Evolutionary conservation across 2,329 filamentous ascomycete genomes (phyloP).

Genomic region (Pseudopyrenochaeta lycopersici): DNA sequence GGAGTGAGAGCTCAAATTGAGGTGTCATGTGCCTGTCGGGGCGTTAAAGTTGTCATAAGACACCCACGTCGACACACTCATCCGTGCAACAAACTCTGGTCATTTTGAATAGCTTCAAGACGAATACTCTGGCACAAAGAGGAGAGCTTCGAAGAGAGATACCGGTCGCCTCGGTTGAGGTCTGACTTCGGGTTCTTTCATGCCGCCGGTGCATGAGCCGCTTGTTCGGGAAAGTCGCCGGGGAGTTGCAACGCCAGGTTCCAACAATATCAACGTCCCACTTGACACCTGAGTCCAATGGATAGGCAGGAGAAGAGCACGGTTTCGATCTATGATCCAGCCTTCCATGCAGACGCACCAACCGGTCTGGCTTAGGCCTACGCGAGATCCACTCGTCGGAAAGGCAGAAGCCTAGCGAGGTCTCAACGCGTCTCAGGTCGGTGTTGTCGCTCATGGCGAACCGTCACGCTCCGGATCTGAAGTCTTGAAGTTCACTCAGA

Average conservation of each 20-base stretch:
- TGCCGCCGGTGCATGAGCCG: conserved; percentile 19
- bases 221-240: conserved; percentile 15
- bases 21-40: conserved; percentile 77
- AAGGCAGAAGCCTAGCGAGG: conserved; percentile 66
- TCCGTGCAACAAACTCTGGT: conserved; percentile 78
- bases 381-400: conserved; percentile 66
- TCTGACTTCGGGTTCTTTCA: conserved; percentile 62
- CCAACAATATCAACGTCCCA: conserved; percentile 38
- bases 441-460: conserved; percentile 41
- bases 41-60: conserved; percentile 75
- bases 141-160: conserved; percentile 62
- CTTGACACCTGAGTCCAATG: conserved; percentile 41
- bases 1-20: conserved; percentile 59
- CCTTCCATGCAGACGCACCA: conserved; percentile 57
- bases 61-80: conserved; percentile 77
- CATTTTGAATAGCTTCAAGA: conserved; percentile 64
- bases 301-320: conserved; percentile 49
- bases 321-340: conserved; percentile 36
- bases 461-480: conserved; percentile 51
- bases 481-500: conserved; percentile 21
- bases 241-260: conserved; percentile 48
- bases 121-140: conserved; percentile 48
- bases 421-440: conserved; percentile 48
- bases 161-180: conserved; percentile 59
- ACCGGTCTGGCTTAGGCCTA: conserved; percentile 38